These are phyloP conservation scores for Pseudotulostoma volvatum DNA, from an alignment of 495 filamentous ascomycete genomes.

Conservation along the genomic window DNA sequence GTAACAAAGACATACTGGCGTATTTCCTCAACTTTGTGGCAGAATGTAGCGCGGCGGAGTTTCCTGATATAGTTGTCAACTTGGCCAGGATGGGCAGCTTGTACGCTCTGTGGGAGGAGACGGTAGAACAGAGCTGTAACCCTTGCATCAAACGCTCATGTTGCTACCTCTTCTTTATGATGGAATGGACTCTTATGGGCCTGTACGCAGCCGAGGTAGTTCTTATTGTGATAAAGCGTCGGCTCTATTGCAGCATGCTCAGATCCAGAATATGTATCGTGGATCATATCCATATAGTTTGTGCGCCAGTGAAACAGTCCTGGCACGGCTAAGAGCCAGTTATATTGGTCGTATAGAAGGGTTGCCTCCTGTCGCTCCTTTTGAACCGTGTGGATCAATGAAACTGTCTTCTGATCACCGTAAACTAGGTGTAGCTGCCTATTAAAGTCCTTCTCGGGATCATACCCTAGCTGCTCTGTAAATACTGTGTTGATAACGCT, in stretches of 20 bases:
- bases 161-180: constrained; percentile 4
- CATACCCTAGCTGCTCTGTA: neutral
- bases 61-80: constrained; percentile 4
- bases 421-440: constrained; percentile 6
- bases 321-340: too few relatives aligned
- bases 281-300: constrained; percentile 5
- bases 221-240: constrained; percentile 6
- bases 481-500: constrained; percentile 5
- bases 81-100: constrained; percentile 1
- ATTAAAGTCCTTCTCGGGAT: constrained; percentile 3
- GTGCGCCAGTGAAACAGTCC: constrained; percentile 7
- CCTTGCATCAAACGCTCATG: constrained; percentile 3
- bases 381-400: constrained; percentile 4
- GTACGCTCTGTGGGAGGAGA: neutral
- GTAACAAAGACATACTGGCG: constrained; percentile 3
- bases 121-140: constrained; percentile 4
- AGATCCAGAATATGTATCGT: constrained; percentile 3
- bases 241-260: constrained; percentile 5
- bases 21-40: constrained; percentile 2
- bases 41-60: constrained; percentile 1
- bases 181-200: constrained; percentile 3
- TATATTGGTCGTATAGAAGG: constrained; percentile 5
- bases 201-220: constrained; percentile 5
- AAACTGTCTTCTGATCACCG: constrained; percentile 6
- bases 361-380: constrained; percentile 3